Evolutionary conservation across 2,329 filamentous ascomycete species (phyloP), one percentile per base, ranked within the genome.

Genomic region (Metarhizium brunneum): DNA sequence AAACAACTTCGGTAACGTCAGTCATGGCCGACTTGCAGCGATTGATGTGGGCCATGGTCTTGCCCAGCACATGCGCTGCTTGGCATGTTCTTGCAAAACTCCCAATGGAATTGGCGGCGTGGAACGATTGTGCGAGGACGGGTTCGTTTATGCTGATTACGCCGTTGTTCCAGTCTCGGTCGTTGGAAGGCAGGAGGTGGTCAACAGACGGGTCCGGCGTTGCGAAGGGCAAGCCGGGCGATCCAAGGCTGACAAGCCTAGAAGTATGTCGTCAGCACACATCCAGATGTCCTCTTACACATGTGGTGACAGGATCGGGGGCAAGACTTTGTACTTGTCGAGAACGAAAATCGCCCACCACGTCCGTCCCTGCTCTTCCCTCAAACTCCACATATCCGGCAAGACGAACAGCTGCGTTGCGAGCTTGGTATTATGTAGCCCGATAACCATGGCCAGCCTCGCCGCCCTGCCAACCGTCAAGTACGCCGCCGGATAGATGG

Each of bases 341-440:
- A 64, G 55, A 1, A 63, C 35, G 18, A 60, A 59, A 7, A 64
- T 56, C 2, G 61, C 57, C 61, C 62, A 62, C 59, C 58, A 62
- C 3, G 59, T 60, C 43, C 60, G 53, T 3, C 59, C 51, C 13
- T 61, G 58, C 43, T 63, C 62, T 52, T 63, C 61, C 4, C 57
- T 51, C 6, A 60, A 54, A 1, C 55, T 58, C 60, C 58, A 63
- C 2, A 57, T 63, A 2, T 59, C 55, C 6, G 59, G 35, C 2
- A 50, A n/a, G 13, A 53, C 55, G 32, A 64, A 62, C 0, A 64
- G 47, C 35, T 57, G 55, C 11, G 49, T 55, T 13, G 53, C 43
- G 0, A 45, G 25, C 13, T 47, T 53, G 54, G 52, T 45, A 30
- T 56, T 48, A 14, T 62, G 56, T 2, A 61, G 40, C 25, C 25